Conservation (phyloP, 768 basidiomycete species). For the Scleroderma bovista region DNA sequence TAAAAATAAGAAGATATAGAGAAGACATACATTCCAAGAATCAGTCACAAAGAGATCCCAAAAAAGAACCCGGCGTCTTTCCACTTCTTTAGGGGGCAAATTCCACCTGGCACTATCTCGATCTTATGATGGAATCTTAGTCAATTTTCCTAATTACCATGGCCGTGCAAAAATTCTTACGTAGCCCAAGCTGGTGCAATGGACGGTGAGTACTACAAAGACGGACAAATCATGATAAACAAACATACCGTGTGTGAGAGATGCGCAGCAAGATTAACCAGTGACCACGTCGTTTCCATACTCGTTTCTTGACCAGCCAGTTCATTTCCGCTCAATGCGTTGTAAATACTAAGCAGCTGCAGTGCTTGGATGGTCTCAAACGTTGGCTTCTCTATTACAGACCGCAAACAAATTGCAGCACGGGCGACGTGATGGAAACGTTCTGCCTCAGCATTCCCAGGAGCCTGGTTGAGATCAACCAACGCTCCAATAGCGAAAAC, state of each 20-base stretch:
- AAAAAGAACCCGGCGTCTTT: conserved; percentile 62
- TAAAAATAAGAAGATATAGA: not conserved
- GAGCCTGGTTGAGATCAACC: conserved; percentile 28
- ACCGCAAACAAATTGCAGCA: conserved; percentile 60
- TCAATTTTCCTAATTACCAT: conserved; percentile 6
- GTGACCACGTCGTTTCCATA: conserved; percentile 69
- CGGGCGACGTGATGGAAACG: conserved; percentile 63
- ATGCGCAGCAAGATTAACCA: conserved; percentile 61
- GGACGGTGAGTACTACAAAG: conserved; percentile 11
- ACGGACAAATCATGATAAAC: conserved; percentile 28
- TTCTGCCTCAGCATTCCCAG: conserved; percentile 41
- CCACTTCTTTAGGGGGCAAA: conserved; percentile 53
- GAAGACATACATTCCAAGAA: conserved; percentile 48
- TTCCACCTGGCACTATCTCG: conserved; percentile 64
- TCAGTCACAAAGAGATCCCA: conserved; percentile 78
- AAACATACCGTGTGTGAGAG: conserved; percentile 56
- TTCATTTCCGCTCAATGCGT: conserved; percentile 66
- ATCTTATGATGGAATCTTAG: conserved; percentile 35
- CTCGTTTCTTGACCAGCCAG: conserved; percentile 51
- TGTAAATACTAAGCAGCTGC: conserved; percentile 64
- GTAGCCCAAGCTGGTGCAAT: conserved; percentile 54
- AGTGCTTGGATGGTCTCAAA: conserved; percentile 66
- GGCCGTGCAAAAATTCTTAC: conserved; percentile 38
- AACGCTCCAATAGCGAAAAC: conserved; percentile 52
- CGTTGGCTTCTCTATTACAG: conserved; percentile 67